Evolutionary conservation across 306 rosid genomes (phyloP).

Genomic region (Astragalus glycyphyllos): DNA sequence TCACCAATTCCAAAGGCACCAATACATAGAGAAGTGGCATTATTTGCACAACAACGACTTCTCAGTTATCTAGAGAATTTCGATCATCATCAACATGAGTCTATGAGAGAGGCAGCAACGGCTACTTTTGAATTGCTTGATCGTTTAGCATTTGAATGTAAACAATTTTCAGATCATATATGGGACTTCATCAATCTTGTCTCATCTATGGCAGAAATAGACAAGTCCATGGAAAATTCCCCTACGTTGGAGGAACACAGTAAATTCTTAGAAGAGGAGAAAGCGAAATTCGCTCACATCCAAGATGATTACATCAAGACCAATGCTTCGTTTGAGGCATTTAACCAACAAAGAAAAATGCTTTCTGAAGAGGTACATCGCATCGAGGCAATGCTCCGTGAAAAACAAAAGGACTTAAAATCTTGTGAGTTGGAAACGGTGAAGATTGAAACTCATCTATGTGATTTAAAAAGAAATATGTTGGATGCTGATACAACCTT

Average conservation of each 20-base stretch:
- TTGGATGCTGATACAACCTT: constrained; percentile 3
- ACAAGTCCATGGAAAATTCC: constrained; percentile 31
- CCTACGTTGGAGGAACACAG: constrained; percentile 31
- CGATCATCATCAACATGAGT: constrained; percentile 30
- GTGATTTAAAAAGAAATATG: constrained; percentile 22
- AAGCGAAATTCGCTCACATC: constrained; percentile 28
- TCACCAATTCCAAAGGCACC: constrained; percentile 30
- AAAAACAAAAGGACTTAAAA: constrained; percentile 27
- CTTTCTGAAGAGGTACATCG: constrained; percentile 41
- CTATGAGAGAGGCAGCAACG: constrained; percentile 43
- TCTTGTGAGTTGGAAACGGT: constrained; percentile 31
- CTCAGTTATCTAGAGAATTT: constrained; percentile 33
- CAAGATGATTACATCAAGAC: constrained; percentile 14
- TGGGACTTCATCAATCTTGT: constrained; percentile 39
- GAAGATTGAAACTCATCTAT: constrained; percentile 35
- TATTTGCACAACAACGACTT: constrained; percentile 5
- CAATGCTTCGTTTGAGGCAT: constrained; percentile 28
- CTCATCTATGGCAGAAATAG: constrained; percentile 26
- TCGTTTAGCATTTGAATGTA: constrained; percentile 9
- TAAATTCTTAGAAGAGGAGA: constrained; percentile 35
- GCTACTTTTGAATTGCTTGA: constrained; percentile 13
- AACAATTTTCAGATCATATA: constrained; percentile 42
- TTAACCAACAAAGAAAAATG: not conserved
- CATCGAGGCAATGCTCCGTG: constrained; percentile 39
- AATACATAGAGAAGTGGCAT: constrained; percentile 10